A percentile compares a stretch with the other conserved stretches of the same genome.
phyloP scores from a whole-genome alignment of 1,284 basidiomycete genomes.

The Cryptococcus sp. region DNA sequence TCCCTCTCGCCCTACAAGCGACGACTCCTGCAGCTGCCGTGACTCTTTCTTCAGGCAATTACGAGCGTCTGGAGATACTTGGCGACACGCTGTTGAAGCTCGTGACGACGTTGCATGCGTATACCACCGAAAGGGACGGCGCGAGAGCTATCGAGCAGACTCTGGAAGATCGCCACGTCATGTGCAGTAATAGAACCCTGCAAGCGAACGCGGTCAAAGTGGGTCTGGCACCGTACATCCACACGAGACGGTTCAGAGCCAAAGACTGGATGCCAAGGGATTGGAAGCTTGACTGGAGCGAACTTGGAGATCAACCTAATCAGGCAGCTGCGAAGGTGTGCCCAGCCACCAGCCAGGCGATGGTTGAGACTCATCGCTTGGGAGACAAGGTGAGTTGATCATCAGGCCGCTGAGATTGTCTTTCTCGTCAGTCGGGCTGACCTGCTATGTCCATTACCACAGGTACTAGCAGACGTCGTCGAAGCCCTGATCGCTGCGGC shows the following conservation, averaged over 20 bases:
- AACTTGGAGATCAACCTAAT: neutral
- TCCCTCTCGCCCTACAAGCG: conserved; percentile 28
- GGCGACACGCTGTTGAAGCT: conserved; percentile 47
- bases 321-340: neutral
- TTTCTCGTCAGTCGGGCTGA: neutral
- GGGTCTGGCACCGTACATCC: conserved; percentile 37
- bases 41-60: conserved; percentile 13
- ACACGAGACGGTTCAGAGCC: conserved; percentile 15
- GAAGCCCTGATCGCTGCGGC: conserved; percentile 45
- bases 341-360: conserved; percentile 1
- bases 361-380: conserved; percentile 11
- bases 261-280: conserved; percentile 36
- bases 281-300: conserved; percentile 25
- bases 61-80: conserved; percentile 47
- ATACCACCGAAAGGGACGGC: conserved; percentile 7
- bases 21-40: conserved; percentile 24
- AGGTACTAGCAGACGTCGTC: conserved; percentile 45
- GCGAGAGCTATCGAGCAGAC: conserved; percentile 16
- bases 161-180: conserved; percentile 24
- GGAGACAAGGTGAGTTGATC: conserved; percentile 41
- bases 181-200: conserved; percentile 36
- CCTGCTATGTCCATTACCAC: neutral
- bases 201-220: conserved; percentile 19
- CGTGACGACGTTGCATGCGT: conserved; percentile 27
- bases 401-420: neutral